Evolutionary conservation across 1,139 yeast species (phyloP).

Genomic region (Hemisphaericaspora xylanilytica): DNA sequence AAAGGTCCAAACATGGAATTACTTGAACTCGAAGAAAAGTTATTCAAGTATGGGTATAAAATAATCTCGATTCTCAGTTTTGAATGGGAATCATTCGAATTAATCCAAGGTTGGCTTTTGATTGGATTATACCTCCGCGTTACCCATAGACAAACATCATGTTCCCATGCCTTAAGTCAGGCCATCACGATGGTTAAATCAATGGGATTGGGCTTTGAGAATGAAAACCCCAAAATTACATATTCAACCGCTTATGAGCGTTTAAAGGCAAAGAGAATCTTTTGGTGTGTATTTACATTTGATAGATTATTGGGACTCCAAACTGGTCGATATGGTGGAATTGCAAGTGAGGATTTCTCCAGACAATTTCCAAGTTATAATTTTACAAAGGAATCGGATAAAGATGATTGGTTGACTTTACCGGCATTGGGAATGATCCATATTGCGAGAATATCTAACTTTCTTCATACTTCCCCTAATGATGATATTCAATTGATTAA

Average conservation of each 20-base stretch:
- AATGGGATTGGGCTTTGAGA: conserved; percentile 50
- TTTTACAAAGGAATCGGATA: conserved; percentile 24
- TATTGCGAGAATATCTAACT: conserved; percentile 38
- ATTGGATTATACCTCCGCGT: conserved; percentile 53
- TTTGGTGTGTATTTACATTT: conserved; percentile 56
- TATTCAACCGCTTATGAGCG: conserved; percentile 43
- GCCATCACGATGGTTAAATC: conserved; percentile 56
- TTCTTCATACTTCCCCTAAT: conserved; percentile 28
- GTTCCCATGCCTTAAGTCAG: conserved; percentile 51
- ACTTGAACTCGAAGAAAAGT: conserved; percentile 45
- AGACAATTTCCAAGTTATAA: conserved; percentile 36
- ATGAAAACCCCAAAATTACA: conserved; percentile 16
- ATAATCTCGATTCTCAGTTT: conserved; percentile 51
- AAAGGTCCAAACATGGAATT: conserved; percentile 31
- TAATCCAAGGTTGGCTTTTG: conserved; percentile 62
- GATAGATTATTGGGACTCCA: conserved; percentile 57
- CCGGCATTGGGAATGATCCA: conserved; percentile 51
- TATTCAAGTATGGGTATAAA: conserved; percentile 51
- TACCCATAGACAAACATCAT: conserved; percentile 57
- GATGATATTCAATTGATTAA: conserved; percentile 31
- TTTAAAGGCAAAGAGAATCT: conserved; percentile 51
- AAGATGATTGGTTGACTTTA: conserved; percentile 55
- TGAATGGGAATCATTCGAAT: conserved; percentile 68
- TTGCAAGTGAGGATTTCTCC: conserved; percentile 36
- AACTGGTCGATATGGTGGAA: conserved; percentile 48